These are phyloP conservation scores for Coemansia sp. DNA, from an alignment of 192 early-diverging fungal genomes.

Conservation along the genomic window DNA sequence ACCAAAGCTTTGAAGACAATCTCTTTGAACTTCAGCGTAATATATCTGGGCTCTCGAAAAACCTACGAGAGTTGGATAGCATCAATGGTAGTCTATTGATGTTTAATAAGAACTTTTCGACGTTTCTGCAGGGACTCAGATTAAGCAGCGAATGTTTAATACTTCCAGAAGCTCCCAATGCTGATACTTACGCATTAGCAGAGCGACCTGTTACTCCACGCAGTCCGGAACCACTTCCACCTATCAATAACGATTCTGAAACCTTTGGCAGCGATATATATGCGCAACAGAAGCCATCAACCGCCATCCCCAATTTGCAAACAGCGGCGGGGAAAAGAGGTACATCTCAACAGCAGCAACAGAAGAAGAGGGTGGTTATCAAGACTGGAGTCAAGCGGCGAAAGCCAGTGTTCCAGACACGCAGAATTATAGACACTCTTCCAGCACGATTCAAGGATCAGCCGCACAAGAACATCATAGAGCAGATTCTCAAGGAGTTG, in stretches of 20 bases:
- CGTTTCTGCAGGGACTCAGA: constrained; percentile 42
- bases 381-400: constrained; percentile 27
- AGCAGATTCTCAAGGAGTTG: constrained; percentile 48
- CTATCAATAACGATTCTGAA: background rate
- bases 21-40: constrained; percentile 49
- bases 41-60: constrained; percentile 29
- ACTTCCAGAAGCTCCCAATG: constrained; percentile 45
- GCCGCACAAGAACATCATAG: constrained; percentile 42
- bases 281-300: background rate
- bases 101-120: constrained; percentile 51
- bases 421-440: constrained; percentile 38
- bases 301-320: constrained; percentile 9
- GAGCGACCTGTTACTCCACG: constrained; percentile 35
- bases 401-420: constrained; percentile 43
- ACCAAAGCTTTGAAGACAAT: constrained; percentile 46
- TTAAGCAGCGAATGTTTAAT: constrained; percentile 49
- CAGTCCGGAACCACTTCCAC: background rate
- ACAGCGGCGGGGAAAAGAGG: background rate
- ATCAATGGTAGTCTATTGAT: constrained; percentile 46
- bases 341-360: constrained; percentile 7
- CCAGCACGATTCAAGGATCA: constrained; percentile 38
- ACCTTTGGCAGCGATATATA: background rate
- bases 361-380: constrained; percentile 44
- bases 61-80: constrained; percentile 38
- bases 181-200: constrained; percentile 30